phyloP scores from a whole-genome alignment of 2,329 filamentous ascomycete genomes.

The Boeremia lycopersici region DNA sequence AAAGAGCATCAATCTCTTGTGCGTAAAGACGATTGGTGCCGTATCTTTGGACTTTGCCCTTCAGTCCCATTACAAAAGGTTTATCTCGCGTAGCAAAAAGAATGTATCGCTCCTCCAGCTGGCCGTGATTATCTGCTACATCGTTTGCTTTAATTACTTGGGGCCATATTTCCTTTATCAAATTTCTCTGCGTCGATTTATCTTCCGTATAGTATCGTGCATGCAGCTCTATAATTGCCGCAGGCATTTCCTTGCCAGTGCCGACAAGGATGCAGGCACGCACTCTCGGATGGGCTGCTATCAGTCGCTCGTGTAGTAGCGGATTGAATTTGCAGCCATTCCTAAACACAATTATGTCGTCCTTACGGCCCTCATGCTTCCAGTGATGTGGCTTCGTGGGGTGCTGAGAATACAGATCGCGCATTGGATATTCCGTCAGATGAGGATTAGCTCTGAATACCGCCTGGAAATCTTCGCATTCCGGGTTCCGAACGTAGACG shows the following conservation, averaged over 20 bases:
- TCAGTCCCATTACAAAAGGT: conserved; percentile 55
- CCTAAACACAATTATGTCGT: conserved; percentile 30
- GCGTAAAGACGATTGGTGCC: conserved; percentile 51
- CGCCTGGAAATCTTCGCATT: conserved; percentile 22
- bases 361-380: conserved; percentile 31
- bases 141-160: conserved; percentile 53
- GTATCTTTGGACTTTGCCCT: conserved; percentile 53
- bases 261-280: conserved; percentile 43
- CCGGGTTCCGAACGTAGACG: conserved; percentile 22
- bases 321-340: conserved; percentile 32
- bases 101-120: conserved; percentile 53
- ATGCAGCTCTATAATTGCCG: conserved; percentile 39
- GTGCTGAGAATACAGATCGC: conserved; percentile 33
- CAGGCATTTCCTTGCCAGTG: conserved; percentile 36
- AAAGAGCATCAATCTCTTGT: conserved; percentile 56
- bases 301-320: conserved; percentile 27
- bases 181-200: conserved; percentile 22
- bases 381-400: conserved; percentile 35
- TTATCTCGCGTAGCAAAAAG: conserved; percentile 52
- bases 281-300: conserved; percentile 38
- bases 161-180: conserved; percentile 53
- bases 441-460: conserved; percentile 27
- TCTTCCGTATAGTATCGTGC: conserved; percentile 27
- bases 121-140: conserved; percentile 49
- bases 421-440: conserved; percentile 28